Percentiles rank a stretch among this genome's conserved stretches.
Conservation (phyloP, 1,139 yeast genomes). For the Scheffersomyces parashehatae region DNA sequence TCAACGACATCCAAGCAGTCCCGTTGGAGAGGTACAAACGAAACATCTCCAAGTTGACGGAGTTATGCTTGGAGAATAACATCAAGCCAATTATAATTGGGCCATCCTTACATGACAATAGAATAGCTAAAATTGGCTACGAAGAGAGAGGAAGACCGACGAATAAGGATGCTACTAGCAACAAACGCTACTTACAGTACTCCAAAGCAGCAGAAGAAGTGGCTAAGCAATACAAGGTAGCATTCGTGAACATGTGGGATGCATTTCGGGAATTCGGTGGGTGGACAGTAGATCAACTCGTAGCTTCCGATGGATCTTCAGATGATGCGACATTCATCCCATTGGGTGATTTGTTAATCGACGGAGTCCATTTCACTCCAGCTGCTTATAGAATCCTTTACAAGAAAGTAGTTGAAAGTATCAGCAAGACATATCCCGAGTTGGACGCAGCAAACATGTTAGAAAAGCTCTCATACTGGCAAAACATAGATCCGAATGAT, state of each 20-base stretch:
- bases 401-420: constrained; percentile 38
- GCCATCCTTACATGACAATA: constrained; percentile 58
- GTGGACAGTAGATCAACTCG: constrained; percentile 15
- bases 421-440: constrained; percentile 49
- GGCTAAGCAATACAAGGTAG: constrained; percentile 45
- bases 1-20: constrained; percentile 52
- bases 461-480: constrained; percentile 30
- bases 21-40: constrained; percentile 45
- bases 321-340: constrained; percentile 9
- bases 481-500: constrained; percentile 7
- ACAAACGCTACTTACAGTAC: constrained; percentile 42
- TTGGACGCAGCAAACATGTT: constrained; percentile 37
- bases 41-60: constrained; percentile 47
- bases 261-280: constrained; percentile 34
- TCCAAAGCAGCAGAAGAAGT: constrained; percentile 49
- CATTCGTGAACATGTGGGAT: constrained; percentile 55
- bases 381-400: constrained; percentile 58
- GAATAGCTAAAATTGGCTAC: constrained; percentile 5
- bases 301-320: constrained; percentile 2
- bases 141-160: constrained; percentile 6
- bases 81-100: constrained; percentile 60
- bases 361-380: constrained; percentile 72
- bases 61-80: constrained; percentile 33
- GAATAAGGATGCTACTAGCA: constrained; percentile 18
- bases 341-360: constrained; percentile 29